A percentile compares a stretch with the other conserved stretches of the same genome.
phyloP scores from a whole-genome alignment of 768 basidiomycete species.

The Podaxis sp. region DNA sequence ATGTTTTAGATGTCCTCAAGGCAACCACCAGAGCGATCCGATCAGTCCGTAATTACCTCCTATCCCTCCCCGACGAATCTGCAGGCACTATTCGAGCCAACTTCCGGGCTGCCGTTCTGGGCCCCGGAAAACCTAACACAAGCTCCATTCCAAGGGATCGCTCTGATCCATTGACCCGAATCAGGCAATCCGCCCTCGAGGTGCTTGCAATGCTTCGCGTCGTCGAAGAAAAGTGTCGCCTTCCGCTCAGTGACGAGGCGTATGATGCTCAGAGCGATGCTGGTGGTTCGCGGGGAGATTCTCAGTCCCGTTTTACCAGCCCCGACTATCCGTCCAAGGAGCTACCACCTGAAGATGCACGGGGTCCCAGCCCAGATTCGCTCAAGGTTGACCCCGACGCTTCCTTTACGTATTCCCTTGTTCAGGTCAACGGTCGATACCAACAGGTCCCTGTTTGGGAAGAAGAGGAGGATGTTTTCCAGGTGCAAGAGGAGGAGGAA shows the following conservation, averaged over 20 bases:
- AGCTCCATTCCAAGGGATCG: conserved; percentile 21
- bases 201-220: conserved; percentile 77
- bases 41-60: conserved; percentile 78
- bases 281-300: conserved; percentile 35
- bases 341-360: conserved; percentile 35
- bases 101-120: conserved; percentile 53
- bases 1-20: conserved; percentile 72
- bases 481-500: conserved; percentile 36
- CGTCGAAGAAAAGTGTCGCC: conserved; percentile 74
- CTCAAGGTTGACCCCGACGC: conserved; percentile 53
- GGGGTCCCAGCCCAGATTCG: conserved; percentile 23
- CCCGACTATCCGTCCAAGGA: conserved; percentile 33
- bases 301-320: conserved; percentile 42
- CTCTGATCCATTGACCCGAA: conserved; percentile 61
- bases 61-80: conserved; percentile 78
- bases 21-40: conserved; percentile 80
- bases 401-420: conserved; percentile 65
- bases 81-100: conserved; percentile 52
- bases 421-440: conserved; percentile 64
- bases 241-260: conserved; percentile 78
- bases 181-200: conserved; percentile 79
- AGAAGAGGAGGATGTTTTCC: conserved; percentile 55
- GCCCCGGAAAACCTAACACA: conserved; percentile 34
- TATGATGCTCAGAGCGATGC: conserved; percentile 80
- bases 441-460: conserved; percentile 81